These are phyloP conservation scores for Kurtzmaniella quercitrusa DNA, from an alignment of 1,139 yeast species.

Conservation along the genomic window DNA sequence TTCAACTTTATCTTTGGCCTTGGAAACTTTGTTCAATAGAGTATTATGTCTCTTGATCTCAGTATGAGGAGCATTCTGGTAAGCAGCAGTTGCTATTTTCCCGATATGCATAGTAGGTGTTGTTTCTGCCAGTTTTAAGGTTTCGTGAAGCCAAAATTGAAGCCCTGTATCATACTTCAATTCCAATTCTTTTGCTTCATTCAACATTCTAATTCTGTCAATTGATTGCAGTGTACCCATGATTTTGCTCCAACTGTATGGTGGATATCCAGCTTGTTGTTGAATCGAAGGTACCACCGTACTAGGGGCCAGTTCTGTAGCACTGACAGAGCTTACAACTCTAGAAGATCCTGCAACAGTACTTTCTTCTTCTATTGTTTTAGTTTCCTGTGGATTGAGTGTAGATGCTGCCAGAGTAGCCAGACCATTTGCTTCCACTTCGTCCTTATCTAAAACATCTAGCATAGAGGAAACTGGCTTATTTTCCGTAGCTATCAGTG, in stretches of 20 bases:
- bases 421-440: not conserved
- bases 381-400: not conserved
- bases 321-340: not conserved
- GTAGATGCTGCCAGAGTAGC: not conserved
- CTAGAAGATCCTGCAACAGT: not conserved
- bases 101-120: constrained; percentile 41
- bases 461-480: constrained; percentile 22
- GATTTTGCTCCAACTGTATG: constrained; percentile 43
- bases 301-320: not conserved
- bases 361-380: not conserved
- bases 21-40: constrained; percentile 37
- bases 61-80: constrained; percentile 44
- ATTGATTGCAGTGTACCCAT: constrained; percentile 40
- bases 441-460: constrained; percentile 6
- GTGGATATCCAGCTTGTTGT: constrained; percentile 22
- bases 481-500: not conserved
- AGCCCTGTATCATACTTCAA: constrained; percentile 41
- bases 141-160: constrained; percentile 41
- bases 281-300: constrained; percentile 7
- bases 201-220: constrained; percentile 37
- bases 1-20: constrained; percentile 43
- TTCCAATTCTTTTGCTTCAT: constrained; percentile 40
- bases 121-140: constrained; percentile 32
- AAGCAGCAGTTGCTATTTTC: constrained; percentile 41
- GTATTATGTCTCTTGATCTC: constrained; percentile 42